These are phyloP conservation scores for Aspergillus brunneoviolaceus DNA, from an alignment of 2,329 filamentous ascomycete species.

Conservation along the genomic window DNA sequence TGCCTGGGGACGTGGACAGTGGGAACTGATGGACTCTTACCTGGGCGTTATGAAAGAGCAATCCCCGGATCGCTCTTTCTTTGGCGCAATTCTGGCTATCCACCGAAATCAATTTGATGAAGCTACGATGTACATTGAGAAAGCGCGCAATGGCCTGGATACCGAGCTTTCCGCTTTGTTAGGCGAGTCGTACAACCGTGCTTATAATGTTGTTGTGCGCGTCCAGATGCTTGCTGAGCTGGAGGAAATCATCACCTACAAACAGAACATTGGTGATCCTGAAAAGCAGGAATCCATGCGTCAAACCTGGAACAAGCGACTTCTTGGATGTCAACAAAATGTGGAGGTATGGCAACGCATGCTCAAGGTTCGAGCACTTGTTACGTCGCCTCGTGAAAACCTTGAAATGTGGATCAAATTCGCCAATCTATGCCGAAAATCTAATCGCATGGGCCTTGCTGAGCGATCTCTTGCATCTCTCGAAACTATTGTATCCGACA, in stretches of 20 bases:
- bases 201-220: slow-evolving; percentile 95
- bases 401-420: slow-evolving; percentile 99
- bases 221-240: slow-evolving; percentile 99
- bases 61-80: slow-evolving; percentile 94
- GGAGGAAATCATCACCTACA: slow-evolving; percentile 97
- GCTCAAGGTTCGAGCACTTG: slow-evolving; percentile 88
- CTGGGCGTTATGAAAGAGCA: slow-evolving; percentile 90
- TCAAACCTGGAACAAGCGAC: slow-evolving; percentile 89
- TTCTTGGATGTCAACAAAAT: slow-evolving; percentile 93
- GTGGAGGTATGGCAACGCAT: slow-evolving; percentile 98
- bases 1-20: slow-evolving; percentile 94
- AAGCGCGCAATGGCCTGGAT: slow-evolving; percentile 88
- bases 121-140: slow-evolving; percentile 82
- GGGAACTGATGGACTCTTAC: slow-evolving; percentile 98
- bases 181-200: slow-evolving; percentile 97
- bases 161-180: slow-evolving; percentile 93
- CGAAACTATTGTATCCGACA: slow-evolving; percentile 65
- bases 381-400: slow-evolving; percentile 88
- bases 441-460: slow-evolving; percentile 86
- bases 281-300: slow-evolving; percentile 90
- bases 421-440: slow-evolving; percentile 95
- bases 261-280: slow-evolving; percentile 75
- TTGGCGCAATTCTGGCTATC: slow-evolving; percentile 90
- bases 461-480: slow-evolving; percentile 92
- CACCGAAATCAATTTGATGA: slow-evolving; percentile 96